Evolutionary conservation across 164 flowering plant genomes (phyloP).

Genomic region (Magnolia sinica): DNA sequence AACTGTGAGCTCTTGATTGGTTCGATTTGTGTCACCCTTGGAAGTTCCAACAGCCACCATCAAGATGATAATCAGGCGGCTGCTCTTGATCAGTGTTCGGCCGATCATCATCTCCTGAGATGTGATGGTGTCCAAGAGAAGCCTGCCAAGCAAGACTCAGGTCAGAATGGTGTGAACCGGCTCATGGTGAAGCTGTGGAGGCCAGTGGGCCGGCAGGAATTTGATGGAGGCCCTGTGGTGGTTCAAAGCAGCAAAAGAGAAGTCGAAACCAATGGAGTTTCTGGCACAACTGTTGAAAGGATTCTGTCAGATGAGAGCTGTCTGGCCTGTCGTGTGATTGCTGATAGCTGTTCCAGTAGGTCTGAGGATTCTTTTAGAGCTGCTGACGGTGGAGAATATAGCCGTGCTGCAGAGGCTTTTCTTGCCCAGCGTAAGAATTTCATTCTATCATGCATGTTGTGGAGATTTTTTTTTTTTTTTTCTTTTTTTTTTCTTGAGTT

Average conservation of each 20-base stretch:
- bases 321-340: conserved; percentile 14
- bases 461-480: no score
- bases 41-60: conserved; percentile 14
- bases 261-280: conserved; percentile 14
- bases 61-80: conserved; percentile 13
- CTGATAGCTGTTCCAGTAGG: conserved; percentile 4
- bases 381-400: conserved; percentile 18
- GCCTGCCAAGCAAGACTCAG: conserved; percentile 28
- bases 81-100: conserved; percentile 20
- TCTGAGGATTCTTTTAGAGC: neutral
- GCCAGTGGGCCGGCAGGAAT: conserved; percentile 50
- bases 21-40: conserved; percentile 61
- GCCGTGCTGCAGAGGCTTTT: conserved; percentile 52
- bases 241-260: conserved; percentile 27
- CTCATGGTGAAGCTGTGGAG: conserved; percentile 53
- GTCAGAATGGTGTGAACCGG: conserved; percentile 23
- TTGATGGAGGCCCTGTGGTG: conserved; percentile 13
- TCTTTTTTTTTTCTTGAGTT: neutral
- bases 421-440: conserved; percentile 59
- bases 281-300: conserved; percentile 21
- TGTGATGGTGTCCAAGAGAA: conserved; percentile 27
- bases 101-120: conserved; percentile 26
- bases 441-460: neutral
- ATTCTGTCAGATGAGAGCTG: conserved; percentile 17
- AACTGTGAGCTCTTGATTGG: conserved; percentile 67